phyloP scores from a whole-genome alignment of 805 yeast genomes.

The Geotrichum ghanense region DNA sequence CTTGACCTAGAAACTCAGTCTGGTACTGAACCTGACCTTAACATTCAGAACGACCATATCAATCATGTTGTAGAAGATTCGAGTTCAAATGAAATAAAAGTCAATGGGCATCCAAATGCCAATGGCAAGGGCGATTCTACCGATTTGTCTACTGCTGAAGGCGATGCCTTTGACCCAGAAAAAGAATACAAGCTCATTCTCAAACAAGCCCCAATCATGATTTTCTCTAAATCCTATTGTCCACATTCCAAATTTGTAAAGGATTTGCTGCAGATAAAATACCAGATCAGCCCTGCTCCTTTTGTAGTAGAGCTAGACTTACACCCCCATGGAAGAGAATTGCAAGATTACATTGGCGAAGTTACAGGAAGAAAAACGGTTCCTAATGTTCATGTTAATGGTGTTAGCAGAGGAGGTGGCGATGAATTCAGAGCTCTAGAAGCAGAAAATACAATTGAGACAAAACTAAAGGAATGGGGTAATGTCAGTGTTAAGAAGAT shows the following conservation, averaged over 20 bases:
- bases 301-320: constrained; percentile 70
- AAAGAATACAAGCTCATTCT: constrained; percentile 47
- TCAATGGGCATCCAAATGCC: constrained; percentile 5
- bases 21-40: not conserved
- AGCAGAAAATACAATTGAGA: constrained; percentile 40
- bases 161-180: constrained; percentile 35
- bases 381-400: constrained; percentile 75
- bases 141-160: constrained; percentile 17
- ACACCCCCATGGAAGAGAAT: constrained; percentile 61
- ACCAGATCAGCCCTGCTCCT: constrained; percentile 63
- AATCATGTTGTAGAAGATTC: constrained; percentile 11
- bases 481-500: constrained; percentile 14
- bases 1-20: constrained; percentile 16
- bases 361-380: constrained; percentile 77
- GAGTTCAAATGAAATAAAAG: constrained; percentile 7
- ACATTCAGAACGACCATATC: constrained; percentile 7
- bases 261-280: constrained; percentile 47
- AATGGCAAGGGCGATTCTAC: constrained; percentile 10
- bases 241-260: constrained; percentile 72
- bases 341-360: constrained; percentile 61
- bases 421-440: constrained; percentile 68
- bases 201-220: constrained; percentile 33
- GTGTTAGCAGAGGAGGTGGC: constrained; percentile 73
- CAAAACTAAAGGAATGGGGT: constrained; percentile 45
- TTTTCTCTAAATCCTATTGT: constrained; percentile 41